Conservation (phyloP, 2,329 filamentous ascomycete genomes). For the Aureobasidium vineae region DNA sequence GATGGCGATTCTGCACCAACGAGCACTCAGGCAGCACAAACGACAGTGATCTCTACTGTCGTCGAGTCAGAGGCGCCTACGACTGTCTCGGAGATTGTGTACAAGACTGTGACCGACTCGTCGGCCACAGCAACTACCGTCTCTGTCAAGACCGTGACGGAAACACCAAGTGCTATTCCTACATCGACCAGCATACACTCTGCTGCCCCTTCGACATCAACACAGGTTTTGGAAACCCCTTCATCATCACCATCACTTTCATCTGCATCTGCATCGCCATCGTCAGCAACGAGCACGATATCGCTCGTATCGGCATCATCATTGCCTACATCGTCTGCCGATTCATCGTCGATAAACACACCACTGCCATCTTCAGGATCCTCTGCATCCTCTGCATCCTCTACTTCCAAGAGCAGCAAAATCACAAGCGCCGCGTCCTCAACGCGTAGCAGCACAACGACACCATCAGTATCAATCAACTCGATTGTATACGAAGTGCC, state of each 20-base stretch:
- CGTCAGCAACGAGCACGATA: constrained; percentile 1
- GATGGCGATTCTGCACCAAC: constrained; percentile 29
- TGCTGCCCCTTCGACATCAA: constrained; percentile 10
- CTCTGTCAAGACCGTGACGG: constrained; percentile 19
- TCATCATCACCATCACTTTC: constrained; percentile 17
- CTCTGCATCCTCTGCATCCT: not conserved
- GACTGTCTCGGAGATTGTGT: constrained; percentile 18
- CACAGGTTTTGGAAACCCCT: constrained; percentile 22
- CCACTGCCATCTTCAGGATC: not conserved
- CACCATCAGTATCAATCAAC: constrained; percentile 11
- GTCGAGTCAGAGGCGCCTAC: constrained; percentile 28
- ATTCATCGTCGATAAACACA: not conserved
- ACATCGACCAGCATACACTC: constrained; percentile 21
- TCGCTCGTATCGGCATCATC: not conserved
- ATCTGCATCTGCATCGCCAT: not conserved
- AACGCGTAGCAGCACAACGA: constrained; percentile 1
- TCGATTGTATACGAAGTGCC: constrained; percentile 20
- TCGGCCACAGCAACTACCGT: constrained; percentile 12
- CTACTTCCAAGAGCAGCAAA: not conserved
- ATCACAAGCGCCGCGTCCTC: not conserved
- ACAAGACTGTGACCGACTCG: constrained; percentile 24
- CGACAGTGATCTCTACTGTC: constrained; percentile 33
- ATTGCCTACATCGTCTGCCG: not conserved
- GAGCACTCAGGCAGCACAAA: constrained; percentile 27
- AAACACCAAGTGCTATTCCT: constrained; percentile 10